phyloP scores from a whole-genome alignment of 1,284 basidiomycete species.

The Fereydounia khargensis region DNA sequence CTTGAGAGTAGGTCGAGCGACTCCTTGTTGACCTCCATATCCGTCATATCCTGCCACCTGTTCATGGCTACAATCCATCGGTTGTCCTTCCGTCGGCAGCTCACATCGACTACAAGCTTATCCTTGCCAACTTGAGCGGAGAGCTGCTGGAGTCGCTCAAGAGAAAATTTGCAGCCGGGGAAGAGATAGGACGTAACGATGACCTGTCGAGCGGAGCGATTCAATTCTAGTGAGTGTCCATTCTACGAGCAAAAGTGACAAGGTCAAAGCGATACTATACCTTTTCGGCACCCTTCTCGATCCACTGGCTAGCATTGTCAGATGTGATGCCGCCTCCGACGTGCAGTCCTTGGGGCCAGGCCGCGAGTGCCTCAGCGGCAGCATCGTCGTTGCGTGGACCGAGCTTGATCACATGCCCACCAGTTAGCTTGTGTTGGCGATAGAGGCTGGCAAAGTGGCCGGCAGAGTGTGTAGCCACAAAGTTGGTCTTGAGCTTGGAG shows the following conservation, averaged over 20 bases:
- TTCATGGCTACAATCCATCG: conserved; percentile 98
- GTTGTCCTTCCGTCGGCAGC: conserved; percentile 75
- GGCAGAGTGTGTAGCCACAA: conserved; percentile 80
- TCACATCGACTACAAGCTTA: conserved; percentile 90
- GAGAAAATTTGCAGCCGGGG: conserved; percentile 74
- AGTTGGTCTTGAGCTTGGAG: conserved; percentile 76
- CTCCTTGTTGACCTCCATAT: conserved; percentile 74
- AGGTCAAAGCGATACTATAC: conserved; percentile 59
- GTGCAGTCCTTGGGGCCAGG: conserved; percentile 82
- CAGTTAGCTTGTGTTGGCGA: conserved; percentile 67
- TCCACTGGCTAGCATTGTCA: conserved; percentile 78
- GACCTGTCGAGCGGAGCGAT: conserved; percentile 67
- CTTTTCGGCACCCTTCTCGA: conserved; percentile 86
- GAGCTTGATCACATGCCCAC: conserved; percentile 95
- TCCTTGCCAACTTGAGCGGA: conserved; percentile 75
- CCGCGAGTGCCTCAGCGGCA: conserved; percentile 73
- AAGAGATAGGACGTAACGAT: conserved; percentile 97
- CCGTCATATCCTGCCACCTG: conserved; percentile 94
- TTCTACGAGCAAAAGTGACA: neutral
- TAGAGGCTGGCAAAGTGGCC: conserved; percentile 81
- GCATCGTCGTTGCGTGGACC: conserved; percentile 83
- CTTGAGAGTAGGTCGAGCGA: conserved; percentile 20
- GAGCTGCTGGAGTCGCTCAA: conserved; percentile 70
- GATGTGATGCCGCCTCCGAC: conserved; percentile 89
- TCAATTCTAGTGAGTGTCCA: too few species aligned